Evolutionary conservation across 108 stramenopile species (phyloP).

Genomic region (Cyclotella atomus): DNA sequence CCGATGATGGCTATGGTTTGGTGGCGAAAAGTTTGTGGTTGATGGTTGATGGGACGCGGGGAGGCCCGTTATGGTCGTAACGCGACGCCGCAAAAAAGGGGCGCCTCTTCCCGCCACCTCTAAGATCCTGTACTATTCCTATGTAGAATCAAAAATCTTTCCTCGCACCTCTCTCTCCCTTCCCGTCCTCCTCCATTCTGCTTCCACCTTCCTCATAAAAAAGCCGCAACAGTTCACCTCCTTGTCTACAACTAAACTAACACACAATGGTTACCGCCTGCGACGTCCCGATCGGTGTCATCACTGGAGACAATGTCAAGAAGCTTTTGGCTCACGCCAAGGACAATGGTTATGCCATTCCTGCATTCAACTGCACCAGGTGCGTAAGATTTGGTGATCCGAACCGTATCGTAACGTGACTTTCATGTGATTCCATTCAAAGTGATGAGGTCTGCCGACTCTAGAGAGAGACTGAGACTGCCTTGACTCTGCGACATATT

Average conservation of each 20-base stretch:
- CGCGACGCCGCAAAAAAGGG: no score
- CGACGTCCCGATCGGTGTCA: conserved; percentile 68
- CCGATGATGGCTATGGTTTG: neutral
- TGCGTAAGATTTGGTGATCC: conserved; percentile 35
- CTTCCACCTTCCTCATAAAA: no score
- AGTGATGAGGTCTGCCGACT: no score
- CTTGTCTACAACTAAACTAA: neutral
- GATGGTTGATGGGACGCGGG: neutral
- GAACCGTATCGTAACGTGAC: no score
- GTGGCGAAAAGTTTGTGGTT: neutral
- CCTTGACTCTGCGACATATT: no score
- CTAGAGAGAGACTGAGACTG: no score
- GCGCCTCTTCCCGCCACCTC: no score
- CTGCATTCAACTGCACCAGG: conserved; percentile 96
- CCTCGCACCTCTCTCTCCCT: no score
- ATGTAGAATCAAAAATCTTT: no score
- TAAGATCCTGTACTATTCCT: no score
- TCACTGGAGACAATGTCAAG: conserved; percentile 86
- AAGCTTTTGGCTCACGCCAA: conserved; percentile 91
- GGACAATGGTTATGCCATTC: conserved; percentile 90
- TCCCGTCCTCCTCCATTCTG: no score
- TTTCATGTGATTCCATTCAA: neutral
- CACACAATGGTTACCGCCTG: conserved; percentile 51
- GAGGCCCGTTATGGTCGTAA: neutral
- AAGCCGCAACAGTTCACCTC: neutral